Evolutionary conservation across 768 basidiomycete species (phyloP).

Genomic region (Termitomyces sp.): DNA sequence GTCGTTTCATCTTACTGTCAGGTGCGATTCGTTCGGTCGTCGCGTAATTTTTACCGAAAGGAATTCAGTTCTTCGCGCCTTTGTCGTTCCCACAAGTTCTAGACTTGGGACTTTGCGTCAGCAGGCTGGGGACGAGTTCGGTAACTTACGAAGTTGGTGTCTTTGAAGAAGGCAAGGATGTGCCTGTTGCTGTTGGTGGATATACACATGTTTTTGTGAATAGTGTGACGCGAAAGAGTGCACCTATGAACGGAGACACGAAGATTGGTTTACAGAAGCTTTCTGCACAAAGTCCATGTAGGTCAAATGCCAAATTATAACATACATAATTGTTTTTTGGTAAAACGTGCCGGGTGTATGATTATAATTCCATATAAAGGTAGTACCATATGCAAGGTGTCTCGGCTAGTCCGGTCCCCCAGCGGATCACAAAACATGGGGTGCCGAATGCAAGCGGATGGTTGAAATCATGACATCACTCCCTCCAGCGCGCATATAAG

Average conservation of each 20-base stretch:
- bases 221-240: slow-evolving; percentile 53
- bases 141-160: slow-evolving; percentile 80
- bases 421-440: no score
- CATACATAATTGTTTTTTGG: background rate
- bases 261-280: slow-evolving; percentile 47
- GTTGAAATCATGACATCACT: slow-evolving; percentile 6
- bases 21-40: slow-evolving; percentile 26
- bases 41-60: background rate
- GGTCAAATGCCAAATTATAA: slow-evolving; percentile 14
- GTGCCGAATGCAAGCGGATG: no score
- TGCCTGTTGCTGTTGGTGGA: slow-evolving; percentile 45
- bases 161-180: slow-evolving; percentile 47
- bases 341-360: background rate
- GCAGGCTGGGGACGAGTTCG: slow-evolving; percentile 67
- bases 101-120: slow-evolving; percentile 68
- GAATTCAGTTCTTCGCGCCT: slow-evolving; percentile 63
- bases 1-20: slow-evolving; percentile 78
- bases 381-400: background rate
- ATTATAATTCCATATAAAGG: background rate
- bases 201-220: slow-evolving; percentile 89
- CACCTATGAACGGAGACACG: slow-evolving; percentile 37
- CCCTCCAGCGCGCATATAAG: background rate
- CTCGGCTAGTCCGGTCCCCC: background rate
- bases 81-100: slow-evolving; percentile 71
- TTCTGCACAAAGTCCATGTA: slow-evolving; percentile 20